These are phyloP conservation scores for Leersia perrieri DNA, from an alignment of 176 grass and related monocot genomes.

Conservation along the genomic window DNA sequence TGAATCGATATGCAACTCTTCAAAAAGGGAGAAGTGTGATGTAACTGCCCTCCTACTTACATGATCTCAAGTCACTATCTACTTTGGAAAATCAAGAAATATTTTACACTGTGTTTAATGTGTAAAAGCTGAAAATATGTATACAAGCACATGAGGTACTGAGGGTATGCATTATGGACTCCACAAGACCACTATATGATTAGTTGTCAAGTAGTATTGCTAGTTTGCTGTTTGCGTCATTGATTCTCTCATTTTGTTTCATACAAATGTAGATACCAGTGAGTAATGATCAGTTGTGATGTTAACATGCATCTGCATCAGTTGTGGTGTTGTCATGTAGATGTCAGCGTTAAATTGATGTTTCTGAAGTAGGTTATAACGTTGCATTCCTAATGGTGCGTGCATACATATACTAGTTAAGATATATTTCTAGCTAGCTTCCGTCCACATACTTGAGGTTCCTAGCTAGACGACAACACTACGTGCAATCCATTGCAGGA, in stretches of 20 bases:
- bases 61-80: too few species aligned
- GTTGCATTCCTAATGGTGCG: not conserved
- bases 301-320: not conserved
- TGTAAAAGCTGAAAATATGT: not conserved
- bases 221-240: not conserved
- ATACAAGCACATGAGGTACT: not conserved
- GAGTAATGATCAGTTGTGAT: not conserved
- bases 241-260: not conserved
- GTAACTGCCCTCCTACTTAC: not conserved
- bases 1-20: not conserved
- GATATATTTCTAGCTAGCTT: not conserved
- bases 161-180: not conserved
- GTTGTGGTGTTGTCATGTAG: not conserved
- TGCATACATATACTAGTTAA: not conserved
- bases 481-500: not conserved
- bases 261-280: not conserved
- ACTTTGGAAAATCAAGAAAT: not conserved
- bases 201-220: not conserved
- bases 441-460: not conserved
- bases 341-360: not conserved
- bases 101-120: not conserved
- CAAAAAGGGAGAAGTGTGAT: not conserved
- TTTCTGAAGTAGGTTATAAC: not conserved
- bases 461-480: not conserved
- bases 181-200: not conserved